Evolutionary conservation across 495 filamentous ascomycete genomes (phyloP), one percentile per base, ranked within the genome.

Genomic region (Trichoderma erinaceum): DNA sequence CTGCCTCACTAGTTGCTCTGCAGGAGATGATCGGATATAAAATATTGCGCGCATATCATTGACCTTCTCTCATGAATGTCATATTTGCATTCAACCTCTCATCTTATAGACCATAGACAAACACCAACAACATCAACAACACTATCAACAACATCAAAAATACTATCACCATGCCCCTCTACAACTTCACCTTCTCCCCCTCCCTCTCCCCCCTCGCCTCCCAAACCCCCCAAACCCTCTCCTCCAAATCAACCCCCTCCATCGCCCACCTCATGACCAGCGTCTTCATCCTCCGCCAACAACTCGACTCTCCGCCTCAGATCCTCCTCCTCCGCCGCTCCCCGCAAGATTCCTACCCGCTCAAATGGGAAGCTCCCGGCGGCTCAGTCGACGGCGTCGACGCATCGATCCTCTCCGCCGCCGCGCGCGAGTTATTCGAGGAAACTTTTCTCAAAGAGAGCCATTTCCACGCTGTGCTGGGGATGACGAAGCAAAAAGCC

Each of bases 351-450:
- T 65, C 63, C 11, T 65, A 65, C 35, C 35, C 63, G 0, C 35
- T 41, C 11, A 65, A 41, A 6, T 79, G 81, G 80, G 81, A 83
- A 67, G 64, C 74, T 25, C 80, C 80, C 15, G 81, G 81, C 46
- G 81, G 81, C 38, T 75, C 70, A 35, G 68, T 71, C 46, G 81
- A 83, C 68, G 68, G 74, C 35, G 69, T 74, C 21, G 81, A 83
- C 69, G 43, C 67, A n/a, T 80, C 72, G 16, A 72, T 82, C 32
- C 68, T 83, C 13, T 73, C 80, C 71, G 76, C 69, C 16, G 73
- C 75, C 0, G 76, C 71, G 43, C 69, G 81, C 38, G 80, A 83
- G 71, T 69, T 83, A 18, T 72, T 70, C 65, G 81, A 83, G 72
- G 81, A 83, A 69, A 72, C 79, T 0, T 79, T 75, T 3, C 72